Evolutionary conservation across 148 eudicot genomes (phyloP).

Genomic region (Euryodendron excelsum): DNA sequence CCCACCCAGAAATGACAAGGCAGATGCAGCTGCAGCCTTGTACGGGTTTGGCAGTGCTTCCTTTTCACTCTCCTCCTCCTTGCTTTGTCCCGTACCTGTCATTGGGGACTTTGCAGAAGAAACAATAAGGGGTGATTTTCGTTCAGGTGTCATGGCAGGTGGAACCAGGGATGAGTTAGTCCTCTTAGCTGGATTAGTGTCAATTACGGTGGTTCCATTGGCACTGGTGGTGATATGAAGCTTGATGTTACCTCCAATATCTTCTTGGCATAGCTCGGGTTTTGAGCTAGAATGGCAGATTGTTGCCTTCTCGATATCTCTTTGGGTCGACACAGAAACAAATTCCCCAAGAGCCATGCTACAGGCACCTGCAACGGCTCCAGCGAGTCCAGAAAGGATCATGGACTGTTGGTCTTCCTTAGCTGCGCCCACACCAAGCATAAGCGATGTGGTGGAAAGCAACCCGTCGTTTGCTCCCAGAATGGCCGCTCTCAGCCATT

Average conservation of each 20-base stretch:
- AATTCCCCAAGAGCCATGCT: conserved; percentile 52
- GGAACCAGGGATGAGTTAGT: background rate
- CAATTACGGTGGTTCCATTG: background rate
- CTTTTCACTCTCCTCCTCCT: background rate
- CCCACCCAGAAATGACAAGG: conserved; percentile 37
- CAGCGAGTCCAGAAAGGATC: conserved; percentile 37
- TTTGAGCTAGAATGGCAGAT: background rate
- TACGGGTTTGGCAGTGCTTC: conserved; percentile 36
- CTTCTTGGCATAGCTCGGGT: background rate
- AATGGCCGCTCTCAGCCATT: conserved; percentile 41
- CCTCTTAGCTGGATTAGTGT: background rate
- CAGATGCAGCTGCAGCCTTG: conserved; percentile 37
- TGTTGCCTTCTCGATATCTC: conserved; percentile 29
- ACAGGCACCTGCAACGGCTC: conserved; percentile 46
- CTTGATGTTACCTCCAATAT: conserved; percentile 10
- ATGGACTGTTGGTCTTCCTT: conserved; percentile 32
- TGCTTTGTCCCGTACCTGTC: conserved; percentile 8
- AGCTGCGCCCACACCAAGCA: conserved; percentile 41
- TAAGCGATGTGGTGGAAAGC: conserved; percentile 36
- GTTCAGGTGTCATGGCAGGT: background rate
- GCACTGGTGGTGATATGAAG: background rate
- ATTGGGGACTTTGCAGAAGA: conserved; percentile 22
- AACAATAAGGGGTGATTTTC: background rate
- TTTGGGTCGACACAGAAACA: conserved; percentile 44
- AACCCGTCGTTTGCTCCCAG: conserved; percentile 44